Percentiles rank a stretch among this genome's conserved stretches.
Conservation (phyloP, 139 green algal species). For the Coccomyxa sp. region DNA sequence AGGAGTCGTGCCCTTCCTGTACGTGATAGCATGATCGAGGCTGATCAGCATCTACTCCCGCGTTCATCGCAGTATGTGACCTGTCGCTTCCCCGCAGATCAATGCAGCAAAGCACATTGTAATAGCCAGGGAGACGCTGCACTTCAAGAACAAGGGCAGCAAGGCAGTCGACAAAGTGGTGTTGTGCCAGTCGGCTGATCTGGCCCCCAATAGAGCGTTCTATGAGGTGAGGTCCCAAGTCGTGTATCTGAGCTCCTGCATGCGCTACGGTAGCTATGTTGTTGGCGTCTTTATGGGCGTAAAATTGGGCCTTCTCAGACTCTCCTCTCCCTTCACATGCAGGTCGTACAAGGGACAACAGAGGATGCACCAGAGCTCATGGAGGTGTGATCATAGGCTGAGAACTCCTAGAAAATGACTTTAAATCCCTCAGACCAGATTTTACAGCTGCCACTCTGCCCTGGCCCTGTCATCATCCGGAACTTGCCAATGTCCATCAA, state of each 20-base stretch:
- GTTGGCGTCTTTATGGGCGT: too few relatives aligned
- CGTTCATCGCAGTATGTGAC: too few relatives aligned
- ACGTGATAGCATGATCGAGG: too few relatives aligned
- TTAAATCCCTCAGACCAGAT: too few relatives aligned
- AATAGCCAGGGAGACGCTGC: slow-evolving; percentile 36
- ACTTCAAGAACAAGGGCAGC: slow-evolving; percentile 42
- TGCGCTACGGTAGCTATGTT: too few relatives aligned
- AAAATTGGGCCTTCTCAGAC: background rate
- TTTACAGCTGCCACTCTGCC: too few relatives aligned
- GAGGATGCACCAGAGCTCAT: slow-evolving; percentile 12
- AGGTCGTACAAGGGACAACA: slow-evolving; percentile 8
- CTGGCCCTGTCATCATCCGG: too few relatives aligned
- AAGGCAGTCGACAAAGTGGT: slow-evolving; percentile 13
- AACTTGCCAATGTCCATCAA: too few relatives aligned
- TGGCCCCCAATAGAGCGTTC: slow-evolving; percentile 15
- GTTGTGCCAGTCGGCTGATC: slow-evolving; percentile 26
- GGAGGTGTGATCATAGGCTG: background rate
- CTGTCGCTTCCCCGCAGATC: too few relatives aligned
- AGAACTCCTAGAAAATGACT: background rate
- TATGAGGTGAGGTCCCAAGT: slow-evolving; percentile 40
- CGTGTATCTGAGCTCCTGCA: too few relatives aligned
- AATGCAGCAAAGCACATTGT: slow-evolving; percentile 14
- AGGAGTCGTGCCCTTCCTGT: background rate
- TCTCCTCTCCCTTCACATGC: background rate
- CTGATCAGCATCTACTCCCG: too few relatives aligned